phyloP scores from a whole-genome alignment of 345 rosid species.

The Garcia nutans region DNA sequence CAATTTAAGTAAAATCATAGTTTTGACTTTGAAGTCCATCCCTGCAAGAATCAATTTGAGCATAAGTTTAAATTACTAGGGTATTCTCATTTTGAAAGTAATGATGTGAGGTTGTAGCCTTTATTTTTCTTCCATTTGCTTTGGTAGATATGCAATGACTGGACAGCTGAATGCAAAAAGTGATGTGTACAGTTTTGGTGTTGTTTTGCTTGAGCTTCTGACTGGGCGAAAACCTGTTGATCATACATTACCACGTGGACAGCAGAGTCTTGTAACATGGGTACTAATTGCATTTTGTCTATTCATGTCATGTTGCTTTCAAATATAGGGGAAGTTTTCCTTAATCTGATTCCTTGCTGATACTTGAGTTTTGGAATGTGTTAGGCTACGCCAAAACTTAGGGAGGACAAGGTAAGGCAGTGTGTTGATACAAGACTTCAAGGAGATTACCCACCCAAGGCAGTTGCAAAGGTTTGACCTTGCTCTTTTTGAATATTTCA shows the following conservation, averaged over 20 bases:
- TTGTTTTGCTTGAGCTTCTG: constrained; percentile 38
- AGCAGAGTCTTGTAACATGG: constrained; percentile 44
- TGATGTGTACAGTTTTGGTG: constrained; percentile 44
- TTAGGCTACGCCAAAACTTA: constrained; percentile 90
- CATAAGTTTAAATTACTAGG: not conserved
- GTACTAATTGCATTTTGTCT: constrained; percentile 14
- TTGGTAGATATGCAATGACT: constrained; percentile 41
- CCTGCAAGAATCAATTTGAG: not conserved
- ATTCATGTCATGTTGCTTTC: not conserved
- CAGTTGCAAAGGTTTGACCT: constrained; percentile 77
- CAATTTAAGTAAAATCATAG: not conserved
- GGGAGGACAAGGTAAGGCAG: constrained; percentile 91
- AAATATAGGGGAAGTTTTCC: not conserved
- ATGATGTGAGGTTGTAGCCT: constrained; percentile 6
- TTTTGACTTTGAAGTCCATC: not conserved
- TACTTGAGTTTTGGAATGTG: not conserved
- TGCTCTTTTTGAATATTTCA: not conserved
- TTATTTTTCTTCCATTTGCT: not conserved
- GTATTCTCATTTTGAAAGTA: not conserved
- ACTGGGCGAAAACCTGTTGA: constrained; percentile 44
- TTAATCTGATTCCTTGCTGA: constrained; percentile 5
- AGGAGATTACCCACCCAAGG: constrained; percentile 88
- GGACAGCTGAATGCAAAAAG: constrained; percentile 40
- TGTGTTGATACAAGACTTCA: constrained; percentile 91
- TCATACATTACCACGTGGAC: constrained; percentile 41